A percentile compares a stretch with the other conserved stretches of the same genome.
Evolutionary conservation across 768 basidiomycete species (phyloP).

Genomic region (Omphalotus guepiniiformis): DNA sequence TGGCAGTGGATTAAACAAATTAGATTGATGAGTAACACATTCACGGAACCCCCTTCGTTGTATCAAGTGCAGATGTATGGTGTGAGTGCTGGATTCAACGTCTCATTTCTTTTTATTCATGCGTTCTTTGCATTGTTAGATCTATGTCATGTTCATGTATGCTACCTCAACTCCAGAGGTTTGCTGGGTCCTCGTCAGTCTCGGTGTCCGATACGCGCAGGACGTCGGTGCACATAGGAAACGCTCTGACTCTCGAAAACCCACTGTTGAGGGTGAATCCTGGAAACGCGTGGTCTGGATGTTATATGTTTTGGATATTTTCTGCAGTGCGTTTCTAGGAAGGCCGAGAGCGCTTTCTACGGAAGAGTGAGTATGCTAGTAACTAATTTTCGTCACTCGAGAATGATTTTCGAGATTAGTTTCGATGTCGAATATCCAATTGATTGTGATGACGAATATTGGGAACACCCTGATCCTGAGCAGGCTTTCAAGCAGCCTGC

Average conservation of each 20-base stretch:
- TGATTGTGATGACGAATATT: slow-evolving; percentile 67
- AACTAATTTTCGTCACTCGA: not conserved
- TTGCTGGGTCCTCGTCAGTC: slow-evolving; percentile 49
- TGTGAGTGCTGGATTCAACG: slow-evolving; percentile 18
- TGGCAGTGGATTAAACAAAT: slow-evolving; percentile 45
- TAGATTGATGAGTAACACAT: slow-evolving; percentile 53
- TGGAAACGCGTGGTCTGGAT: slow-evolving; percentile 56
- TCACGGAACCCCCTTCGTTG: slow-evolving; percentile 50
- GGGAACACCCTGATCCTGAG: slow-evolving; percentile 40
- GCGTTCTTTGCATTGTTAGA: too few relatives aligned
- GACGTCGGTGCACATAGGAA: slow-evolving; percentile 54
- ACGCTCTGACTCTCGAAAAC: slow-evolving; percentile 24
- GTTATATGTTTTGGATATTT: slow-evolving; percentile 16
- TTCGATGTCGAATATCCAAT: slow-evolving; percentile 61
- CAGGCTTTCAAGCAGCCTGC: slow-evolving; percentile 50
- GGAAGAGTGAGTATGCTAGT: slow-evolving; percentile 44
- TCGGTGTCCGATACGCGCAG: slow-evolving; percentile 53
- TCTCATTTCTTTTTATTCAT: too few relatives aligned
- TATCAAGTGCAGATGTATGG: slow-evolving; percentile 60
- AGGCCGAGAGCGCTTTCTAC: slow-evolving; percentile 55
- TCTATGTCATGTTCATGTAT: slow-evolving; percentile 35
- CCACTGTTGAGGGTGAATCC: slow-evolving; percentile 49
- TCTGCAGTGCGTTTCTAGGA: slow-evolving; percentile 39
- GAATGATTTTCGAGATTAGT: too few relatives aligned
- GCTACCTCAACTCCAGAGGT: slow-evolving; percentile 43